These are phyloP conservation scores for Bipolaris oryzae DNA, from an alignment of 2,329 filamentous ascomycete genomes.

Conservation along the genomic window DNA sequence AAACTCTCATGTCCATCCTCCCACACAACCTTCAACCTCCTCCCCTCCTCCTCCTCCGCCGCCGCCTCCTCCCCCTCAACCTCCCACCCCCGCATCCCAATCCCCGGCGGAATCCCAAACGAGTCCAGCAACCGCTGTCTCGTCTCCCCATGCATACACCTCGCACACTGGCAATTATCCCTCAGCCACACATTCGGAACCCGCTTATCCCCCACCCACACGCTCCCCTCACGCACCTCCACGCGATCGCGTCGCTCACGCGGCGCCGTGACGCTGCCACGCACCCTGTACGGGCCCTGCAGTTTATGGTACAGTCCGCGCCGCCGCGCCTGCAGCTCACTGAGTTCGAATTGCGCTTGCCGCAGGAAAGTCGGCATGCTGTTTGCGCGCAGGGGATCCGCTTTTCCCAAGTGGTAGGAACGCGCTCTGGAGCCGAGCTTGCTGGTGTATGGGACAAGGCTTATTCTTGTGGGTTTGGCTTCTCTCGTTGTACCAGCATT, in stretches of 20 bases:
- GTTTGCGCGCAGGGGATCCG: background rate
- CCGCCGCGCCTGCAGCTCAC: background rate
- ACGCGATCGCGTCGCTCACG: background rate
- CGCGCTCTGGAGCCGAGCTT: too few species aligned
- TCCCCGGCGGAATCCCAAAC: slow-evolving; percentile 56
- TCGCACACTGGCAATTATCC: slow-evolving; percentile 73
- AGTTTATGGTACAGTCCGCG: background rate
- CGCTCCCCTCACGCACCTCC: slow-evolving; percentile 4
- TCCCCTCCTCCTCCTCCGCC: slow-evolving; percentile 4
- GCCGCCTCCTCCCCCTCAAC: slow-evolving; percentile 1
- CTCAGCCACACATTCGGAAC: slow-evolving; percentile 50
- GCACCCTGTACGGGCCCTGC: background rate
- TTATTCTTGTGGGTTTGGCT: too few species aligned
- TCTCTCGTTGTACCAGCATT: too few species aligned
- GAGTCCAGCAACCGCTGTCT: slow-evolving; percentile 72
- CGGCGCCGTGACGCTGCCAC: background rate
- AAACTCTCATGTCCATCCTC: slow-evolving; percentile 70
- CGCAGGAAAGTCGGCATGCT: background rate
- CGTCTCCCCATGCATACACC: slow-evolving; percentile 72
- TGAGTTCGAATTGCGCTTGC: background rate
- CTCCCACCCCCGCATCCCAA: slow-evolving; percentile 30
- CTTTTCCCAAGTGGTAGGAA: background rate
- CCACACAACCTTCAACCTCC: slow-evolving; percentile 32
- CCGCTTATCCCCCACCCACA: slow-evolving; percentile 1
- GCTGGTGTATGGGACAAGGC: background rate